Evolutionary conservation across 163 green algal species (phyloP).

Genomic region (Volvox carteri): DNA sequence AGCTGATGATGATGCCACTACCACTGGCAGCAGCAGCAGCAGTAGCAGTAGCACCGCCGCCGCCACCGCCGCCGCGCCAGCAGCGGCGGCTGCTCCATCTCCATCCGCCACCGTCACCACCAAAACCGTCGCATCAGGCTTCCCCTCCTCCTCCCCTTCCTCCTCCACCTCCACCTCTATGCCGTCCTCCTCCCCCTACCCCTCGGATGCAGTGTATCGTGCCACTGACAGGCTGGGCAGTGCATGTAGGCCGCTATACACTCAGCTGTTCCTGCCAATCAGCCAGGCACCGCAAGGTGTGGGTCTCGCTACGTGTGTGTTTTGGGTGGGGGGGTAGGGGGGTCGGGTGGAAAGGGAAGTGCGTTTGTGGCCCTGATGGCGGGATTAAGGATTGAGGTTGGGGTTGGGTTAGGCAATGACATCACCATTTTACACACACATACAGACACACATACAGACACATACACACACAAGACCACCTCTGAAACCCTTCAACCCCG

Average conservation of each 20-base stretch:
- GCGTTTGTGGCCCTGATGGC: not conserved
- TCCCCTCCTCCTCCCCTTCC: no score
- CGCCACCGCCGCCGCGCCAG: no score
- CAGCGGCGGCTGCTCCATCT: not conserved
- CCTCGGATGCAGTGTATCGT: constrained; percentile 3
- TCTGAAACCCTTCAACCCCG: not conserved
- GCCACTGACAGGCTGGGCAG: constrained; percentile 28
- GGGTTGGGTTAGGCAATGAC: not conserved
- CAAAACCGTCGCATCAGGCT: no score
- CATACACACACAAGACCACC: not conserved
- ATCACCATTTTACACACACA: not conserved
- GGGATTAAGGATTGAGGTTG: not conserved
- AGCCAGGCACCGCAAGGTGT: constrained; percentile 47
- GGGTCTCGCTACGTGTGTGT: not conserved
- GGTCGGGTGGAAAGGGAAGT: not conserved
- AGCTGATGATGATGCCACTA: not conserved
- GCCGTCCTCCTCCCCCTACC: no score
- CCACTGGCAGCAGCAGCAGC: not conserved
- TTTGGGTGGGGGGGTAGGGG: not conserved
- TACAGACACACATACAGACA: not conserved
- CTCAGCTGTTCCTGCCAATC: constrained; percentile 50
- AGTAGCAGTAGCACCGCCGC: not conserved
- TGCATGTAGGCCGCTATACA: constrained; percentile 37
- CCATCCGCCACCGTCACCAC: not conserved
- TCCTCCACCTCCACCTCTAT: no score